phyloP scores from a whole-genome alignment of 305 asterid species.

The Fraxinus floribunda region DNA sequence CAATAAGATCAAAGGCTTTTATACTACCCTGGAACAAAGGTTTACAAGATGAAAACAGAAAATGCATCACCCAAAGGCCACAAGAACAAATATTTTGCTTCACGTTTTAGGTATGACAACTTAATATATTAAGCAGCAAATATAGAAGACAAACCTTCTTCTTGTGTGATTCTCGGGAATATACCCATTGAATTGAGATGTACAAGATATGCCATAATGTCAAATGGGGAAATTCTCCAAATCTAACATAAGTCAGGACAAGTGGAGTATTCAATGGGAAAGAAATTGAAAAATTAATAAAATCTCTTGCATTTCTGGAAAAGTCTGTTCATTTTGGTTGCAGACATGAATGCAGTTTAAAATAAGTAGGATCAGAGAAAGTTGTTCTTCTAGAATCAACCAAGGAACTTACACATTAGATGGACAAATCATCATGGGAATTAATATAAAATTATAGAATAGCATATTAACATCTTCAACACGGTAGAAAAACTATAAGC shows the following conservation, averaged over 20 bases:
- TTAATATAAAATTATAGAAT: background rate
- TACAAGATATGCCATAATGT: background rate
- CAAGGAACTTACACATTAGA: constrained; percentile 5
- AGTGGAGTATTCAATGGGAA: background rate
- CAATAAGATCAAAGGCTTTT: background rate
- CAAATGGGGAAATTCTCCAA: background rate
- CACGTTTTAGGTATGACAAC: background rate
- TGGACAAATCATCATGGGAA: background rate
- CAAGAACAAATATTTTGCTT: background rate
- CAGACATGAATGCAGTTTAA: constrained; percentile 8
- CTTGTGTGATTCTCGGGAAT: background rate
- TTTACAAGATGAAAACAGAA: background rate
- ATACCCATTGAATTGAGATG: background rate
- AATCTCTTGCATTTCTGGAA: background rate
- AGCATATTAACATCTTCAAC: constrained; percentile 21
- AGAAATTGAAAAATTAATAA: background rate
- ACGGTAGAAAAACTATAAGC: constrained; percentile 12
- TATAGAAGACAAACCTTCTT: background rate
- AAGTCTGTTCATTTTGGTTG: background rate
- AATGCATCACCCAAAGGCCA: background rate
- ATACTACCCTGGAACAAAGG: background rate
- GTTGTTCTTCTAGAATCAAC: background rate
- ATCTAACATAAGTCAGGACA: background rate
- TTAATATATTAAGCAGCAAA: background rate
- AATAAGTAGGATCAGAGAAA: background rate